A percentile compares a stretch with the other conserved stretches of the same genome.
Evolutionary conservation across 2,329 filamentous ascomycete species (phyloP).

Genomic region (Pleomassaria siparia): DNA sequence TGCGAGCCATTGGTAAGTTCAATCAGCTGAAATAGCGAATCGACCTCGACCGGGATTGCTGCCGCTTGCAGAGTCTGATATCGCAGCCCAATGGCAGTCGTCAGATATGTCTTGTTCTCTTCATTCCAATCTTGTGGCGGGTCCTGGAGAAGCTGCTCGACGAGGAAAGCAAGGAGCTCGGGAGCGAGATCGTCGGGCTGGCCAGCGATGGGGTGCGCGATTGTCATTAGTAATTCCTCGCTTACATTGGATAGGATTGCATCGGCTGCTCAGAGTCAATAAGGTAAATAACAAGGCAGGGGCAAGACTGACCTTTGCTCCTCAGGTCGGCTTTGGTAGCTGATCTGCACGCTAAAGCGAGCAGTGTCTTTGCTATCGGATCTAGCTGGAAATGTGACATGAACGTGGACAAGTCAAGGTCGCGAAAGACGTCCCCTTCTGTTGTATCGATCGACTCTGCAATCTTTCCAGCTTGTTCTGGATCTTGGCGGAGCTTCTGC

Average conservation of each 20-base stretch:
- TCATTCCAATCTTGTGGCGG: constrained; percentile 85
- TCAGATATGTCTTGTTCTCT: constrained; percentile 68
- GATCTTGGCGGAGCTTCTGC: constrained; percentile 78
- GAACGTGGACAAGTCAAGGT: constrained; percentile 94
- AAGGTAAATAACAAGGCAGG: constrained; percentile 1
- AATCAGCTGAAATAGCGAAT: constrained; percentile 69
- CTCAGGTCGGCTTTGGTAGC: constrained; percentile 79
- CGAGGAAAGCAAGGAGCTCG: constrained; percentile 73
- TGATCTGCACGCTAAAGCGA: constrained; percentile 86
- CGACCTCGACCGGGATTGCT: constrained; percentile 68
- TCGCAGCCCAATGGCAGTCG: constrained; percentile 61
- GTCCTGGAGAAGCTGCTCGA: constrained; percentile 85
- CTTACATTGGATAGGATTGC: constrained; percentile 84
- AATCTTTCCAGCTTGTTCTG: constrained; percentile 83
- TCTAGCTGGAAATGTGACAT: constrained; percentile 96
- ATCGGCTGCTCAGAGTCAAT: constrained; percentile 63
- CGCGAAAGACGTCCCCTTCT: constrained; percentile 90
- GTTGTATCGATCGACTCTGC: constrained; percentile 89
- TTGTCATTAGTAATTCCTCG: constrained; percentile 72
- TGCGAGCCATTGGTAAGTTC: constrained; percentile 64
- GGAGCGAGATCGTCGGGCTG: constrained; percentile 67
- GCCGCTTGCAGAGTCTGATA: constrained; percentile 64
- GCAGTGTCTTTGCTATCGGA: constrained; percentile 79
- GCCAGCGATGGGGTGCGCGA: constrained; percentile 61
- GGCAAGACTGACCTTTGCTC: constrained; percentile 70